Conservation (phyloP, 164 flowering plant genomes). For the Kalanchoe fedtschenkoi region DNA sequence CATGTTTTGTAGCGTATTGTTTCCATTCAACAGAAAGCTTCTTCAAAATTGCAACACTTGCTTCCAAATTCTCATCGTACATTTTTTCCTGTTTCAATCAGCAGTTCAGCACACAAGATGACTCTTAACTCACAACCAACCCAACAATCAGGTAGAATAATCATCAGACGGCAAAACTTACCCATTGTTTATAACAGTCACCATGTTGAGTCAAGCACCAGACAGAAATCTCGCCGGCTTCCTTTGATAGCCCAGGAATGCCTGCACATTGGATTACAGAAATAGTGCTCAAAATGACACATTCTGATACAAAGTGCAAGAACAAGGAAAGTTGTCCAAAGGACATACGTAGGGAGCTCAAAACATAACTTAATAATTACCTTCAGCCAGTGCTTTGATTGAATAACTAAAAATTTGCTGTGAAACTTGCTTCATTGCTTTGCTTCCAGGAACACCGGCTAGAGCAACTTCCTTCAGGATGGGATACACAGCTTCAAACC, state of each 20-base stretch:
- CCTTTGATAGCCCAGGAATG: constrained; percentile 45
- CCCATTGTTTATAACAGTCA: constrained; percentile 85
- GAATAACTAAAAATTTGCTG: constrained; percentile 46
- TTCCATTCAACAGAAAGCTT: constrained; percentile 3
- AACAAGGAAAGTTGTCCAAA: neutral
- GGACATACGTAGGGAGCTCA: neutral
- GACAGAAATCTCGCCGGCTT: constrained; percentile 46
- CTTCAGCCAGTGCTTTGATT: constrained; percentile 49
- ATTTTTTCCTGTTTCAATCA: neutral
- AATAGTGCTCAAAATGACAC: neutral
- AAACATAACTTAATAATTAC: constrained; percentile 18
- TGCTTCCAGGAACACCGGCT: constrained; percentile 76
- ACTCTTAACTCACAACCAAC: neutral
- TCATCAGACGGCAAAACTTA: constrained; percentile 20
- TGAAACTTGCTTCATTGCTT: constrained; percentile 72
- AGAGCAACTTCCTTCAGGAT: constrained; percentile 72
- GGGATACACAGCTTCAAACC: constrained; percentile 82
- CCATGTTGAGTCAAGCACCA: constrained; percentile 66
- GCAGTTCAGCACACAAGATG: neutral
- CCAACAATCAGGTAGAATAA: neutral
- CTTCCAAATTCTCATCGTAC: constrained; percentile 1
- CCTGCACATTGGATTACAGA: constrained; percentile 27
- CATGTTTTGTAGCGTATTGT: neutral
- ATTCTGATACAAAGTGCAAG: neutral
- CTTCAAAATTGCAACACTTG: constrained; percentile 3